Evolutionary conservation across 768 basidiomycete species (phyloP).

Genomic region (Amanita thiersii): DNA sequence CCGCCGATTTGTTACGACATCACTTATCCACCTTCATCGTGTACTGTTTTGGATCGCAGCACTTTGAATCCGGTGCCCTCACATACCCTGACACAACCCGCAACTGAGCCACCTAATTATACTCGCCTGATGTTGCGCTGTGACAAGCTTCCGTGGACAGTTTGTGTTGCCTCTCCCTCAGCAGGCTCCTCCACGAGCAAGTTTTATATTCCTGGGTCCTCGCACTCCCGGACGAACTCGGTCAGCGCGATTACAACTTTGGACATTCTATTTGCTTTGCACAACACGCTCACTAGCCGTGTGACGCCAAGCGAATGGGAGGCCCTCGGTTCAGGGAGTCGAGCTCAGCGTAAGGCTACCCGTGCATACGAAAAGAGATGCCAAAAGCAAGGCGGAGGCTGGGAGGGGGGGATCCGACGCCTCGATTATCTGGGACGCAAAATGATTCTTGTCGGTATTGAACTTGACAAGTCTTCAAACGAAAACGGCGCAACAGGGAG

Average conservation of each 20-base stretch:
- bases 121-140: constrained; percentile 39
- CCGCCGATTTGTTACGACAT: constrained; percentile 61
- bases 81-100: constrained; percentile 51
- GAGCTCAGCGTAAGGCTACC: constrained; percentile 49
- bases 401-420: constrained; percentile 62
- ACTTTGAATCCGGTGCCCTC: constrained; percentile 46
- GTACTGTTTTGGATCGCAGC: constrained; percentile 47
- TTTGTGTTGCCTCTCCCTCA: constrained; percentile 30
- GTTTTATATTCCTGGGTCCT: constrained; percentile 7
- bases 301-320: constrained; percentile 63
- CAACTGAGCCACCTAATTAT: constrained; percentile 53
- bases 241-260: constrained; percentile 39
- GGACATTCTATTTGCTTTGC: constrained; percentile 54
- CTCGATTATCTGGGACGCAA: constrained; percentile 61
- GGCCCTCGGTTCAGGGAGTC: constrained; percentile 43
- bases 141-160: constrained; percentile 55
- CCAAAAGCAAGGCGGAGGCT: constrained; percentile 49
- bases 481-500: constrained; percentile 6
- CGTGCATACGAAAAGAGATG: constrained; percentile 59
- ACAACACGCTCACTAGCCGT: constrained; percentile 45
- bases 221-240: constrained; percentile 4
- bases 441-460: constrained; percentile 52
- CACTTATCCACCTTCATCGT: constrained; percentile 45
- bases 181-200: constrained; percentile 2
- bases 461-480: constrained; percentile 23